Conservation (phyloP, 441 rosid genomes). For the Eutrema salsugineum region DNA sequence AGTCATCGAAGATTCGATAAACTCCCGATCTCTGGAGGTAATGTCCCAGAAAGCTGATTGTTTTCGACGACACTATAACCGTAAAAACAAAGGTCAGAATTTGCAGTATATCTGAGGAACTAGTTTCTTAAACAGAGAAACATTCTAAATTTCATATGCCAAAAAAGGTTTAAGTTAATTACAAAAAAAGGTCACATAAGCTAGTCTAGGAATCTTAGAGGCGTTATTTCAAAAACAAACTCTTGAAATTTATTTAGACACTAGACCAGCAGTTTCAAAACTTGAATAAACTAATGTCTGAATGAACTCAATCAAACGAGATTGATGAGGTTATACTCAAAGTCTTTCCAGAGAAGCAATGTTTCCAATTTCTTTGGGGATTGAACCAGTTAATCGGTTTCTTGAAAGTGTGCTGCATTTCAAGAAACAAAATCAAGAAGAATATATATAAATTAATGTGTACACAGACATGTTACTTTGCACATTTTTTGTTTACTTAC, state of each 20-base stretch:
- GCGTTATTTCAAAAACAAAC: too few species aligned
- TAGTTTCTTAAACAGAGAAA: too few species aligned
- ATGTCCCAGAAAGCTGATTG: conserved; percentile 42
- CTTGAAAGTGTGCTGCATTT: background rate
- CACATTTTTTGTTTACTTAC: too few species aligned
- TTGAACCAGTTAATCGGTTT: background rate
- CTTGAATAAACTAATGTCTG: background rate
- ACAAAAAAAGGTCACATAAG: too few species aligned
- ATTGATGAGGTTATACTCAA: background rate
- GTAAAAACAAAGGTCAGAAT: background rate
- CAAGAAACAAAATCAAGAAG: background rate
- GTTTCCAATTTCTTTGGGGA: background rate
- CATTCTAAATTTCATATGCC: too few species aligned
- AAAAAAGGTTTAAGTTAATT: too few species aligned
- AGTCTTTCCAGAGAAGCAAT: background rate
- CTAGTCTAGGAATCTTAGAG: too few species aligned
- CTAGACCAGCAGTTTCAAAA: background rate
- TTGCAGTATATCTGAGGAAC: too few species aligned
- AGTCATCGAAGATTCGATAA: conserved; percentile 19
- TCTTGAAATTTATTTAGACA: too few species aligned
- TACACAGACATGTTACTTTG: too few species aligned
- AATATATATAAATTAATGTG: too few species aligned
- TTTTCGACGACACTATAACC: conserved; percentile 1
- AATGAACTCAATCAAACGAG: background rate
- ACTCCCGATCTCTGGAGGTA: conserved; percentile 44